Evolutionary conservation across 2,329 filamentous ascomycete species (phyloP).

Genomic region (Orbilia oligospora): DNA sequence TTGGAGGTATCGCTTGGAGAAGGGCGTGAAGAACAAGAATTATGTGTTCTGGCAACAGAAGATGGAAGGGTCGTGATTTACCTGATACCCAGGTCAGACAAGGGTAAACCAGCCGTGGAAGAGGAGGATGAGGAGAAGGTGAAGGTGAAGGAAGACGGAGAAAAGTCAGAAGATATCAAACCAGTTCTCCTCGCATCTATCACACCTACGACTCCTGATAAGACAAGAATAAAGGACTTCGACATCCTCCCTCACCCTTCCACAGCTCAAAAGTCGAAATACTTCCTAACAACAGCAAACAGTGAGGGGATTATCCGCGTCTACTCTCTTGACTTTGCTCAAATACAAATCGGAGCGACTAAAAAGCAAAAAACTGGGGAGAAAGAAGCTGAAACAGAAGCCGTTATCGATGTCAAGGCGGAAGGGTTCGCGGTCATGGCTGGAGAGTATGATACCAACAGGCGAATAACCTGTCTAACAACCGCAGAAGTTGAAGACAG

Average conservation of each 20-base stretch:
- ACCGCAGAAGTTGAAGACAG: constrained; percentile 55
- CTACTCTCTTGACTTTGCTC: constrained; percentile 74
- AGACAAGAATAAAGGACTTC: constrained; percentile 89
- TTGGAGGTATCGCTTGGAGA: constrained; percentile 67
- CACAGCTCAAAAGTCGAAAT: constrained; percentile 67
- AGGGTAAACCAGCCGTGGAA: background rate
- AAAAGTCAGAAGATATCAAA: constrained; percentile 72
- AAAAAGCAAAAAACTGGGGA: constrained; percentile 66
- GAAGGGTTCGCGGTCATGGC: constrained; percentile 41
- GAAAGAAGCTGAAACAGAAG: constrained; percentile 61
- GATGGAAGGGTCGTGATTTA: constrained; percentile 88
- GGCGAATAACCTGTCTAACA: constrained; percentile 52
- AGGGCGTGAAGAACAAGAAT: constrained; percentile 69
- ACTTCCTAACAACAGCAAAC: constrained; percentile 79
- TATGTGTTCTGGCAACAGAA: constrained; percentile 87
- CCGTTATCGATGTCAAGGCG: background rate
- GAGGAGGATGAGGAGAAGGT: constrained; percentile 7
- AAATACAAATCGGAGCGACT: constrained; percentile 65
- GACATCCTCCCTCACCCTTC: constrained; percentile 70
- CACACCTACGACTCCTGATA: constrained; percentile 77
- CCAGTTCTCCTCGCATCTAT: constrained; percentile 72
- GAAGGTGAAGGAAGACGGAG: constrained; percentile 65
- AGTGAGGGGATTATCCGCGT: constrained; percentile 89
- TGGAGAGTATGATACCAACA: constrained; percentile 47
- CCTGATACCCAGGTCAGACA: constrained; percentile 72